Evolutionary conservation across 306 rosid species (phyloP).

Genomic region (Lupinus albus): DNA sequence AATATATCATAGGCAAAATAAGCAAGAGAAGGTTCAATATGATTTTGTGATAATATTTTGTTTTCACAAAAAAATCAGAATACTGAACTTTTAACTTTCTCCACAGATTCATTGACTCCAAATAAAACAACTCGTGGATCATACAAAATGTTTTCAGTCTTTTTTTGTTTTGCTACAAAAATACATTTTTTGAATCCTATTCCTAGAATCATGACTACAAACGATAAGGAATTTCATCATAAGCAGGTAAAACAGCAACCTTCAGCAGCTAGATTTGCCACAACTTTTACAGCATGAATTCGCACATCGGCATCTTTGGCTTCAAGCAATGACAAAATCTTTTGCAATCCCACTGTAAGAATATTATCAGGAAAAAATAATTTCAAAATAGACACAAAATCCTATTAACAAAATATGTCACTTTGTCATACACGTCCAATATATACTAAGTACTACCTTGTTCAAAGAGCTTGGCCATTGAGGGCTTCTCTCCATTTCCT

Average conservation of each 20-base stretch:
- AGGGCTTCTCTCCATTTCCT: constrained; percentile 83
- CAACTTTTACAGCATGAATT: constrained; percentile 97
- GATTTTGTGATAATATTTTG: not conserved
- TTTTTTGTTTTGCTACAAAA: not conserved
- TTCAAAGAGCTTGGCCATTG: constrained; percentile 94
- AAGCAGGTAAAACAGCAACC: constrained; percentile 56
- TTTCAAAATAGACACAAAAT: constrained; percentile 26
- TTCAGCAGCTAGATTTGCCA: constrained; percentile 99
- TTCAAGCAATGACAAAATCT: constrained; percentile 95
- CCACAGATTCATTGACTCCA: constrained; percentile 13
- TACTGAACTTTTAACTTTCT: constrained; percentile 3
- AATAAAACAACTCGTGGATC: constrained; percentile 24
- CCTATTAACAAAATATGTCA: constrained; percentile 30
- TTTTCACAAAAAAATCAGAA: constrained; percentile 35
- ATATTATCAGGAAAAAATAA: constrained; percentile 45
- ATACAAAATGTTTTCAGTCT: not conserved
- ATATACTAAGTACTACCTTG: constrained; percentile 65
- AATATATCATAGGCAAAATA: constrained; percentile 3
- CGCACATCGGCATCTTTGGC: constrained; percentile 93
- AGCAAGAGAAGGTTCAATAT: constrained; percentile 24
- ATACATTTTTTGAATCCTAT: not conserved
- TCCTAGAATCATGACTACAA: constrained; percentile 6
- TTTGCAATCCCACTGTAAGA: constrained; percentile 89
- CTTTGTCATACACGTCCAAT: constrained; percentile 22
- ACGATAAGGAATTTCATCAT: constrained; percentile 11